Evolutionary conservation across 2,329 filamentous ascomycete species (phyloP).

Genomic region (Cercospora sp.): DNA sequence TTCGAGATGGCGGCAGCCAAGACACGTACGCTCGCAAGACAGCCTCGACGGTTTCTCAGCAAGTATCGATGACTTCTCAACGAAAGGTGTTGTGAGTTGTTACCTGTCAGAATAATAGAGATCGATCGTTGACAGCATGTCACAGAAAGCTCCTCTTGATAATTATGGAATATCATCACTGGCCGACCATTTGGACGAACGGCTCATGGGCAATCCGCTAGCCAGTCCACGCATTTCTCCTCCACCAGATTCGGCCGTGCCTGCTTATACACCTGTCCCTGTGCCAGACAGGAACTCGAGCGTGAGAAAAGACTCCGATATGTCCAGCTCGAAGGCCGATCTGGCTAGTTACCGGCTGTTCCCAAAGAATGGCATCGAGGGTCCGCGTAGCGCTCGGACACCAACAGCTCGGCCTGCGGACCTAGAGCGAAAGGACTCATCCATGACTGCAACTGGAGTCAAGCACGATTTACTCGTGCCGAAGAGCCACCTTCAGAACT

Average conservation of each 20-base stretch:
- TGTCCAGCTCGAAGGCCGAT: not conserved
- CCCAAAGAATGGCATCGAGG: not conserved
- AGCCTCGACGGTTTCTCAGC: not conserved
- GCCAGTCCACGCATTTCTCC: not conserved
- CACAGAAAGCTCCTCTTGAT: not conserved
- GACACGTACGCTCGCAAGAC: slow-evolving; percentile 10
- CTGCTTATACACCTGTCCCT: slow-evolving; percentile 24
- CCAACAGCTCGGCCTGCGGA: slow-evolving; percentile 8
- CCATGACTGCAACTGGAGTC: not conserved
- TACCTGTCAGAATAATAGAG: too few relatives aligned
- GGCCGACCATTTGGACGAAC: not conserved
- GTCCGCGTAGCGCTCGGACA: not conserved
- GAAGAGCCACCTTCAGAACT: not conserved
- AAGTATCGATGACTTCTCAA: not conserved
- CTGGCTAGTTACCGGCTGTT: slow-evolving; percentile 1
- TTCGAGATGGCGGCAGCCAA: slow-evolving; percentile 12
- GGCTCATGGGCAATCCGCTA: not conserved
- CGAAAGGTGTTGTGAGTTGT: not conserved
- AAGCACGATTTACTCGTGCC: slow-evolving; percentile 17
- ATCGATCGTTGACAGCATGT: not conserved
- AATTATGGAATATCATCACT: slow-evolving; percentile 6
- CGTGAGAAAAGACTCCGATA: not conserved
- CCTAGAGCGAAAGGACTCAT: slow-evolving; percentile 4
- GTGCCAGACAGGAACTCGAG: slow-evolving; percentile 22
- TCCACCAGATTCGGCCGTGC: slow-evolving; percentile 2